Base-by-base conservation (phyloP, 768 basidiomycete genomes). In the Auricularia sp. region DNA sequence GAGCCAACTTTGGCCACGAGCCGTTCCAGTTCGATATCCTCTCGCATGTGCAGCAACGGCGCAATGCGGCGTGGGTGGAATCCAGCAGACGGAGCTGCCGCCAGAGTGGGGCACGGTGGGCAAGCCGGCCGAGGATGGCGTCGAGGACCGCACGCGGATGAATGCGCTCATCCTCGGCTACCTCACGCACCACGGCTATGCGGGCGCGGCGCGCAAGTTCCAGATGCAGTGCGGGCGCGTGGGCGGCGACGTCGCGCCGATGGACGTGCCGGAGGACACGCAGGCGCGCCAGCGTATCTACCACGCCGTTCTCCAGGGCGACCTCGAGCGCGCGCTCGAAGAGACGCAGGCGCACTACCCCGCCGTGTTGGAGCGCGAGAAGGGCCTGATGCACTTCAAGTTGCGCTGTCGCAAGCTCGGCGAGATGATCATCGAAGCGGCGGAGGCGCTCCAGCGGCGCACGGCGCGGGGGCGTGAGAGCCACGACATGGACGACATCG, bases 11-110 rank as follows among this genome's bases (percentile, higher is more conserved):
- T 72, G 93, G 93, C 34, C 86, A 87, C 71, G 84, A 84, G 8
- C 81, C 86, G 3, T 98, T 98, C 83, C 82, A 80, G 69, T 98
- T 85, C 73, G 94, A 97, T 74, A 96, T 98, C 71, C 90, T 94
- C 64, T 84, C 86, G 60, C 85, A 95, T 70, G 88, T 91, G 16
- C 86, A 87, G 67, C 85, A 87, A 68, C 83, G 83, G 68, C 83
- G 86, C 62, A 83, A 85, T 64, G 74, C 71, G 6, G 82, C 83
- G 3, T 93, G 91, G 91, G 75, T 77, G 11, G 81, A 79, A 88
- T 92, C 62, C 80, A 87, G 68, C 76, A 75, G 59, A 84, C 83
- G 1, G 79, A 81, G 8, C 74, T 89, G 56, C 77, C 82, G 63
- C 79, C 78, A 78, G 54, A 54, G 43, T 39, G 29, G 6, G 63